phyloP scores from a whole-genome alignment of 2,329 filamentous ascomycete genomes.

The Scortechinia acanthostroma region DNA sequence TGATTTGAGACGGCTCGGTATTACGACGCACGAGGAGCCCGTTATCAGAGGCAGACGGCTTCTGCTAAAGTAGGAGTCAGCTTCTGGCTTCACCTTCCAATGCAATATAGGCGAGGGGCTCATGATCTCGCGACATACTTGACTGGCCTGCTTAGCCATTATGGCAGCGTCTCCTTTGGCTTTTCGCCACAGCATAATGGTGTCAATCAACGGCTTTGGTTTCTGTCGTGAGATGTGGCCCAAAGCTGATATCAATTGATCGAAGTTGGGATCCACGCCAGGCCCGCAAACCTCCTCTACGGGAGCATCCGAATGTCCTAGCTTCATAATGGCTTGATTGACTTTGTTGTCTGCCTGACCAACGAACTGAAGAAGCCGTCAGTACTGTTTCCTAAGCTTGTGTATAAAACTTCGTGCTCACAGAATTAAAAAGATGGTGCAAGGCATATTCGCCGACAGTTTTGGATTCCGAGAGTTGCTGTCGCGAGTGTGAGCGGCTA shows the following conservation, averaged over 20 bases:
- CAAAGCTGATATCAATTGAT: conserved; percentile 86
- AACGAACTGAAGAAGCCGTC: conserved; percentile 80
- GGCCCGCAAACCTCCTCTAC: conserved; percentile 87
- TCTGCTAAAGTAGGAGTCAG: conserved; percentile 12
- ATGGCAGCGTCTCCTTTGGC: conserved; percentile 85
- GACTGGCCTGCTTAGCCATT: conserved; percentile 42
- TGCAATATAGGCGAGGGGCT: not conserved
- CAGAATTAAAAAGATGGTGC: conserved; percentile 89
- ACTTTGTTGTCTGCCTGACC: conserved; percentile 95
- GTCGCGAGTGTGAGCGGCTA: conserved; percentile 71
- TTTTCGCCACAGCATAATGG: conserved; percentile 96
- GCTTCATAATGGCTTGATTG: conserved; percentile 65
- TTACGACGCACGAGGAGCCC: conserved; percentile 34
- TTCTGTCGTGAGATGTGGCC: conserved; percentile 92
- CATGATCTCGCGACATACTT: not conserved
- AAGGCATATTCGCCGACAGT: conserved; percentile 97
- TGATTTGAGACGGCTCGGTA: conserved; percentile 59
- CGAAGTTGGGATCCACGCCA: conserved; percentile 80
- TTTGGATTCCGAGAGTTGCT: conserved; percentile 72
- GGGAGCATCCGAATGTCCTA: conserved; percentile 73
- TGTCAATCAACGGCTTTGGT: conserved; percentile 90
- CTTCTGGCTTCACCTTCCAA: not conserved
- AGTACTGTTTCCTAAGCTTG: too few relatives aligned
- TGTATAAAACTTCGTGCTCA: conserved; percentile 39
- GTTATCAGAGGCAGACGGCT: conserved; percentile 45